phyloP scores from a whole-genome alignment of 148 eudicot species.

The Persicaria maculosa region DNA sequence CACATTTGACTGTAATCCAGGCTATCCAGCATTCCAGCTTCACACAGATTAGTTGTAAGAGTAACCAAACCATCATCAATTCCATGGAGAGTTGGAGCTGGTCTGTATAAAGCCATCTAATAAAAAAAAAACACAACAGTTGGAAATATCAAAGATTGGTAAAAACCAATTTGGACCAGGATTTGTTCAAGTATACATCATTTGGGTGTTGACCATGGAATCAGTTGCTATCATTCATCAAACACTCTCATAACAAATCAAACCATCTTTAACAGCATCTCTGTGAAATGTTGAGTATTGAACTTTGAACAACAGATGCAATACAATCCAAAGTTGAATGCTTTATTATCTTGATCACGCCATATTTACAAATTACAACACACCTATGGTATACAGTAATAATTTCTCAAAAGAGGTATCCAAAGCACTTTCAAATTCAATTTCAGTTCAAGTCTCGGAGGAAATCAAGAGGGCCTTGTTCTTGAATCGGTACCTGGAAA shows the following conservation, averaged over 20 bases:
- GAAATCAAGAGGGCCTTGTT: constrained; percentile 39
- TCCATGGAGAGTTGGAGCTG: background rate
- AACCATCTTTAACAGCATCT: background rate
- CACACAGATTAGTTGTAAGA: background rate
- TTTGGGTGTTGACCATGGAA: background rate
- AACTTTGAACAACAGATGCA: background rate
- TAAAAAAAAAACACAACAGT: background rate
- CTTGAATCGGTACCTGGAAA: constrained; percentile 75
- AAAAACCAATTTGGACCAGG: background rate
- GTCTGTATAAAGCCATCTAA: background rate
- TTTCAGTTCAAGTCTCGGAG: constrained; percentile 29
- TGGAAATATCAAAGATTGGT: background rate
- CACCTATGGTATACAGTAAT: background rate
- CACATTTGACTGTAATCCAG: too few relatives aligned
- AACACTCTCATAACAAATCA: background rate
- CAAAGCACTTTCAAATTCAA: background rate
- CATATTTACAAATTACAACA: background rate
- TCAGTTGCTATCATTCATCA: background rate
- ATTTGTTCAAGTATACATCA: background rate
- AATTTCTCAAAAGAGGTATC: background rate
- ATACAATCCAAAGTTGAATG: background rate
- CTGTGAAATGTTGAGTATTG: background rate
- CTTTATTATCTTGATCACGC: background rate
- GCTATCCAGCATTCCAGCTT: background rate
- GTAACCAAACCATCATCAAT: background rate